Conservation (phyloP, 2,329 filamentous ascomycete species). For the Rhytidhysteron rufulum region DNA sequence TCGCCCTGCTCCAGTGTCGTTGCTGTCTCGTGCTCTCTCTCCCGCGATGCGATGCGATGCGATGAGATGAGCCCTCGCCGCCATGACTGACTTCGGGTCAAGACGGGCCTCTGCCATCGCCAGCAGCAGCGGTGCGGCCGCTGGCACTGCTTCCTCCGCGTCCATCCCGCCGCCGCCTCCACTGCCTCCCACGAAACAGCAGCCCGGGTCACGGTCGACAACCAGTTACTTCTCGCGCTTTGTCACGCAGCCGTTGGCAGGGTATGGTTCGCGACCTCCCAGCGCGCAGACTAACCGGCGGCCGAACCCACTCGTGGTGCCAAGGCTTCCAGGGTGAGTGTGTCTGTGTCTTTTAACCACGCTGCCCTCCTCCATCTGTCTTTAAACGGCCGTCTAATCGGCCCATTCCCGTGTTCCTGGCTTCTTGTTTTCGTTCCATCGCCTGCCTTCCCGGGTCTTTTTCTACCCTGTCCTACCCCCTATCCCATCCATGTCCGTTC, state of each 20-base stretch:
- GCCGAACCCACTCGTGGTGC: conserved; percentile 33
- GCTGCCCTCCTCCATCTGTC: background rate
- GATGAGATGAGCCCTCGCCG: background rate
- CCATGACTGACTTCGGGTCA: conserved; percentile 20
- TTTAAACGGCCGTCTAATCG: background rate
- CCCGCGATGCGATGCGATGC: too few relatives aligned
- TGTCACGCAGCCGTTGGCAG: conserved; percentile 51
- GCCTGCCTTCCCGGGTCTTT: too few relatives aligned
- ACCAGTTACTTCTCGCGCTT: conserved; percentile 47
- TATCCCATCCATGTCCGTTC: conserved; percentile 5
- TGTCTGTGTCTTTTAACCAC: conserved; percentile 1
- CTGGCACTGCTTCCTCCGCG: too few relatives aligned
- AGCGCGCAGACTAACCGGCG: conserved; percentile 45
- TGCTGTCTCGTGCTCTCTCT: too few relatives aligned
- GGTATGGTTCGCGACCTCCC: conserved; percentile 51
- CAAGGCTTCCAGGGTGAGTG: conserved; percentile 34
- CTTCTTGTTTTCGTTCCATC: too few relatives aligned
- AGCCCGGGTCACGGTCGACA: conserved; percentile 4
- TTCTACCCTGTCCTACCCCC: background rate
- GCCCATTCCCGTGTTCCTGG: too few relatives aligned
- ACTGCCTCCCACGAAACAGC: conserved; percentile 25
- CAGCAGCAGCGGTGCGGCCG: too few relatives aligned
- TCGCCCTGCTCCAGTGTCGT: too few relatives aligned
- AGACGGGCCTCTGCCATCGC: conserved; percentile 7
- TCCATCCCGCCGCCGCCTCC: conserved; percentile 33